phyloP scores from a whole-genome alignment of 352 stramenopile species.

The Pythium brassicae region DNA sequence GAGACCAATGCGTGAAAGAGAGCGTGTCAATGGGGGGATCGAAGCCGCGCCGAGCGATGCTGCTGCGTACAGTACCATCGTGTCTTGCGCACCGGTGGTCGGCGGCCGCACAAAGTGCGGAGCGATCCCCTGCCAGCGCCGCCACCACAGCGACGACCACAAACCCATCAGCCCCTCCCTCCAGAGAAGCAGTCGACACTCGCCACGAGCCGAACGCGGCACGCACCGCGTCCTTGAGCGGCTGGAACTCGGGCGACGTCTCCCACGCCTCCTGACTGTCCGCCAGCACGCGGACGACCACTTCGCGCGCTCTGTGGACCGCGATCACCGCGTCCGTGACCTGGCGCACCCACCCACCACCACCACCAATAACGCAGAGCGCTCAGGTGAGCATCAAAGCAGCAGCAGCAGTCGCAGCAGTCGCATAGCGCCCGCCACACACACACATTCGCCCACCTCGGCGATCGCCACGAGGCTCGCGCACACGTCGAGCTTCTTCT shows the following conservation, averaged over 20 bases:
- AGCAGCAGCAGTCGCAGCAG: too few species aligned
- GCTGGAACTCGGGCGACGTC: conserved; percentile 4
- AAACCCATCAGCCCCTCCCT: neutral
- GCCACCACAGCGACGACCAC: neutral
- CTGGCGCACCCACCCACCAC: neutral
- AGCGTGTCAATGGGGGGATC: too few species aligned
- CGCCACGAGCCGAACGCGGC: neutral
- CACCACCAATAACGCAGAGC: too few species aligned
- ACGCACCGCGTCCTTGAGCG: conserved; percentile 8
- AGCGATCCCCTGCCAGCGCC: neutral
- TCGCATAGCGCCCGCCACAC: neutral
- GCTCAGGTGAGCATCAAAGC: too few species aligned
- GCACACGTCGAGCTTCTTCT: conserved; percentile 11
- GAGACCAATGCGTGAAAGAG: too few species aligned
- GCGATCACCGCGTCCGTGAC: neutral
- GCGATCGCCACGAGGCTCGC: neutral
- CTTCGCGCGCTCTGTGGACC: conserved; percentile 2
- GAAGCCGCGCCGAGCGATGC: too few species aligned
- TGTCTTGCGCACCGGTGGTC: neutral
- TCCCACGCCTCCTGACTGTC: conserved; percentile 9
- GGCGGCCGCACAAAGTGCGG: conserved; percentile 5
- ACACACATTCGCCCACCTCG: neutral
- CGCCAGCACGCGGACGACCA: conserved; percentile 4
- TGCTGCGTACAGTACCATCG: conserved; percentile 3
- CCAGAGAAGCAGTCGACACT: neutral